Percentiles rank a stretch among this genome's conserved stretches.
phyloP scores from a whole-genome alignment of 192 early-diverging fungal genomes.

The Glomus cerebriforme region DNA sequence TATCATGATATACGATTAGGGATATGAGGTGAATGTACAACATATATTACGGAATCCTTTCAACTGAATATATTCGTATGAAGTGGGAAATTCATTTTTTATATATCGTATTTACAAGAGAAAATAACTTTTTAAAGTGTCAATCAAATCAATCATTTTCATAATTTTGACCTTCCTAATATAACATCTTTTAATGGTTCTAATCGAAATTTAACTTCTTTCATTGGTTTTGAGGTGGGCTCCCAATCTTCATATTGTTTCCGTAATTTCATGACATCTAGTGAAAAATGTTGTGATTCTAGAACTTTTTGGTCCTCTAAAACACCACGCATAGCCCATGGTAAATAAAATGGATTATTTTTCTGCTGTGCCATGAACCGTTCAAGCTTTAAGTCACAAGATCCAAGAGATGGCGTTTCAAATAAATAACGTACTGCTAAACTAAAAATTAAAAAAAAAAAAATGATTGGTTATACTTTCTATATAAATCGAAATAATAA shows the following conservation, averaged over 20 bases:
- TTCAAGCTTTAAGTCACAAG: conserved; percentile 44
- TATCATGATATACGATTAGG: too few relatives aligned
- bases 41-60: too few relatives aligned
- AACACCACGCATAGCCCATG: conserved; percentile 92
- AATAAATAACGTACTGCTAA: conserved; percentile 41
- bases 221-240: conserved; percentile 65
- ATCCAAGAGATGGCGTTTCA: conserved; percentile 35
- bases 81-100: too few relatives aligned
- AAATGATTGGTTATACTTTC: neutral
- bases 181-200: conserved; percentile 65
- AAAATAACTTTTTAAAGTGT: too few relatives aligned
- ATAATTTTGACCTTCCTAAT: conserved; percentile 54
- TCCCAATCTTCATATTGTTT: conserved; percentile 81
- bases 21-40: too few relatives aligned
- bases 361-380: conserved; percentile 66
- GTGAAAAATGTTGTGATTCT: conserved; percentile 49
- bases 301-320: conserved; percentile 69
- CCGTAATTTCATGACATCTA: conserved; percentile 70
- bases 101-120: too few relatives aligned
- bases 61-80: too few relatives aligned
- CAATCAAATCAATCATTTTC: neutral
- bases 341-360: conserved; percentile 88
- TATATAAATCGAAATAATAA: too few relatives aligned
- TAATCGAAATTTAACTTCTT: conserved; percentile 89
- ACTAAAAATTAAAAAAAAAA: conserved; percentile 32